Conservation (phyloP, 129 eudicot genomes). For the Centella asiatica region DNA sequence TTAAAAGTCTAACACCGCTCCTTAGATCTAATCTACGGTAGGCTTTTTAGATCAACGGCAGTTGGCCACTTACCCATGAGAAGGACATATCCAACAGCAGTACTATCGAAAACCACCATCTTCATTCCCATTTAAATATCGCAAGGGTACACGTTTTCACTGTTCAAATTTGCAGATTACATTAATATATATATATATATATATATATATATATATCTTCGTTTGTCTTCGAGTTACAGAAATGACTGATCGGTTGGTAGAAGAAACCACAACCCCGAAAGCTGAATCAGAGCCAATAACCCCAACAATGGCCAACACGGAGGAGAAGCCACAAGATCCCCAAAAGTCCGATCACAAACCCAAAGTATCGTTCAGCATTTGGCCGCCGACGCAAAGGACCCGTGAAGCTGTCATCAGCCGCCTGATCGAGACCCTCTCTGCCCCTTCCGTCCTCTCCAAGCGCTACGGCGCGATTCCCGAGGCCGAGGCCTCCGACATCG, state of each 20-base stretch:
- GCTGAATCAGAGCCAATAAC: not conserved
- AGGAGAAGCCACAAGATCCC: not conserved
- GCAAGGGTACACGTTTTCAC: too few relatives aligned
- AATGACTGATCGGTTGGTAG: not conserved
- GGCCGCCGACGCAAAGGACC: constrained; percentile 91
- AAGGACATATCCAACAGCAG: too few relatives aligned
- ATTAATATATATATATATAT: too few relatives aligned
- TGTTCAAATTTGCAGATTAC: too few relatives aligned
- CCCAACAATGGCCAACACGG: constrained; percentile 24
- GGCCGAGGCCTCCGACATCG: constrained; percentile 50
- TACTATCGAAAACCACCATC: too few relatives aligned
- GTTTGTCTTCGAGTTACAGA: not conserved
- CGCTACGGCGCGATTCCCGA: constrained; percentile 60
- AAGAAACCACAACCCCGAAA: constrained; percentile 3
- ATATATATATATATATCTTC: too few relatives aligned
- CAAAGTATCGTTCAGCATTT: constrained; percentile 60
- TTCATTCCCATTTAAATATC: too few relatives aligned
- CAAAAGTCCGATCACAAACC: constrained; percentile 21
- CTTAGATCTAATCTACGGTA: too few relatives aligned
- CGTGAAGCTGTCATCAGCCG: constrained; percentile 80
- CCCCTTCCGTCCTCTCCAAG: constrained; percentile 71
- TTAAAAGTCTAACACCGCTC: too few relatives aligned
- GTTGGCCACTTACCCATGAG: too few relatives aligned
- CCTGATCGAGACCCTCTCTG: constrained; percentile 69
- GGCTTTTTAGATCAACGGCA: too few relatives aligned